Evolutionary conservation across 768 basidiomycete genomes (phyloP).

Genomic region (Neoboletus brunneissimus): DNA sequence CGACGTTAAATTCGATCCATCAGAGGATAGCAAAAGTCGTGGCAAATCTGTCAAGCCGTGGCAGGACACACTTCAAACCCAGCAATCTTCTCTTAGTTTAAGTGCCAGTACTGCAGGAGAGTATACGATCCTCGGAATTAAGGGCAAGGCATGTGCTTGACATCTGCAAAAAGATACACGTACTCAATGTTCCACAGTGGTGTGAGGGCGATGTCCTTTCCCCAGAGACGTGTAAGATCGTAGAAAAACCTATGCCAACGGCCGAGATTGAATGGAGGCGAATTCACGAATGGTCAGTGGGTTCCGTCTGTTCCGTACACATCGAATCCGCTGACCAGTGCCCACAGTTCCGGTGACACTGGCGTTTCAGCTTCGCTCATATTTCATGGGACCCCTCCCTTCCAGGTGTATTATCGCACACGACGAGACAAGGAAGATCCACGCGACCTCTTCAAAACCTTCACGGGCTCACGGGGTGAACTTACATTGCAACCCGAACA

Average conservation of each 20-base stretch:
- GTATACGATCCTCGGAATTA: constrained; percentile 68
- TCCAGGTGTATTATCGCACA: constrained; percentile 75
- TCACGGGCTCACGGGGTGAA: constrained; percentile 72
- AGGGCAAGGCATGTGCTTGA: constrained; percentile 52
- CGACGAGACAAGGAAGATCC: constrained; percentile 68
- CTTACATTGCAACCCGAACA: constrained; percentile 82
- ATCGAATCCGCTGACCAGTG: constrained; percentile 2
- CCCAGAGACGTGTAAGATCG: constrained; percentile 75
- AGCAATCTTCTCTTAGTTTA: constrained; percentile 45
- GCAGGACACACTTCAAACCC: constrained; percentile 59
- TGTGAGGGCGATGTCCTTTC: constrained; percentile 83
- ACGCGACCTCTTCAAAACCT: constrained; percentile 56
- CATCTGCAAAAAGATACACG: background rate
- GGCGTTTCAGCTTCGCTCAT: constrained; percentile 86
- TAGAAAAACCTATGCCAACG: constrained; percentile 71
- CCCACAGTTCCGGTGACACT: constrained; percentile 77
- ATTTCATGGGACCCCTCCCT: constrained; percentile 86
- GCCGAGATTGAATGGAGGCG: constrained; percentile 88
- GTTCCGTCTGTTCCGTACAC: constrained; percentile 2
- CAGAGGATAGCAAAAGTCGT: constrained; percentile 35
- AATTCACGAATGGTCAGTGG: constrained; percentile 79
- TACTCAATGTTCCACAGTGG: constrained; percentile 38
- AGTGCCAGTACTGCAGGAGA: constrained; percentile 66
- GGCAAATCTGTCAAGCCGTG: constrained; percentile 53
- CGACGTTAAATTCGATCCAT: constrained; percentile 59